A percentile compares a stretch with the other conserved stretches of the same genome.
phyloP scores from a whole-genome alignment of 805 yeast species.

The Yamadazyma phyllophila region DNA sequence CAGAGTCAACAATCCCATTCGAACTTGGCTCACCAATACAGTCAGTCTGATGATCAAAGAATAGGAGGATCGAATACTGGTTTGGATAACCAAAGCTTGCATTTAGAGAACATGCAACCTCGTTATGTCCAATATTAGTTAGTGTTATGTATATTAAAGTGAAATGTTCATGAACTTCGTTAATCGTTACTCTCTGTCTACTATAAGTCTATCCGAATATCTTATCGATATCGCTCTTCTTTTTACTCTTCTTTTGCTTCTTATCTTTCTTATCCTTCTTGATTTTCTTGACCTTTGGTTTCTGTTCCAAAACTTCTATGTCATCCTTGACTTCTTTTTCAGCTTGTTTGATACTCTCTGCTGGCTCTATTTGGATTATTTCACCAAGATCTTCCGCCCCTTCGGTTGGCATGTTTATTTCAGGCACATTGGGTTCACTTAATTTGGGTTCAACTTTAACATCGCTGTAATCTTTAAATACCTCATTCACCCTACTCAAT shows the following conservation, averaged over 20 bases:
- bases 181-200: neutral
- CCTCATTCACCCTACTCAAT: slow-evolving; percentile 28
- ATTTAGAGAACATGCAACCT: slow-evolving; percentile 7
- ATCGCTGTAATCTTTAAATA: neutral
- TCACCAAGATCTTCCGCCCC: slow-evolving; percentile 17
- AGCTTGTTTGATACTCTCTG: neutral
- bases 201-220: slow-evolving; percentile 55
- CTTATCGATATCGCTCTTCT: slow-evolving; percentile 64
- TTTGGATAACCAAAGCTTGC: slow-evolving; percentile 1
- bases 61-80: neutral
- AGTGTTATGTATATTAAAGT: slow-evolving; percentile 3
- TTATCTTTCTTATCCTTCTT: slow-evolving; percentile 16
- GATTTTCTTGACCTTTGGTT: neutral
- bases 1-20: no score
- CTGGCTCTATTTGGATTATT: neutral
- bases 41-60: no score
- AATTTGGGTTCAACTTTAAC: no score
- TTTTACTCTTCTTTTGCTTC: slow-evolving; percentile 35
- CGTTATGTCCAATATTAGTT: slow-evolving; percentile 12
- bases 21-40: no score
- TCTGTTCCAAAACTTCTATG: slow-evolving; percentile 6
- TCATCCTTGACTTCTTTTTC: slow-evolving; percentile 9
- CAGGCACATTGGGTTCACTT: no score
- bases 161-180: neutral
- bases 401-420: neutral